Evolutionary conservation across 2,329 filamentous ascomycete species (phyloP).

Genomic region (Trichoderma atrobrunneum): DNA sequence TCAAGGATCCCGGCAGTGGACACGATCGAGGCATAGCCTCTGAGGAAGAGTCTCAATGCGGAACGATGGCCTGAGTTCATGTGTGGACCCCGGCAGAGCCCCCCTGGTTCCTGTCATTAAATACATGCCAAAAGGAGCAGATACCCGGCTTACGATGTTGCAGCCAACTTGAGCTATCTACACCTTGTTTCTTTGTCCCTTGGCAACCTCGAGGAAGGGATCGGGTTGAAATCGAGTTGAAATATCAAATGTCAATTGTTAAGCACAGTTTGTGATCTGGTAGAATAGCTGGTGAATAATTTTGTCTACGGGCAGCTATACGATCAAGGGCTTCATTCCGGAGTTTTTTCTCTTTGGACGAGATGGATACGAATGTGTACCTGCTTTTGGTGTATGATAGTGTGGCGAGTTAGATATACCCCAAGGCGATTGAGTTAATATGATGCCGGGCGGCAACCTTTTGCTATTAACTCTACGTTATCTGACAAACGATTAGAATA

Average conservation of each 20-base stretch:
- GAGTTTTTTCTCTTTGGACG: neutral
- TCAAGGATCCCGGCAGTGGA: neutral
- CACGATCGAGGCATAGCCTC: neutral
- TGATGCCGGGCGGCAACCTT: neutral
- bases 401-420: slow-evolving; percentile 4
- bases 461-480: neutral
- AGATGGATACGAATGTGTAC: neutral
- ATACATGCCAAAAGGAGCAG: neutral
- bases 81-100: neutral
- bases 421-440: slow-evolving; percentile 1
- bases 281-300: neutral
- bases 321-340: neutral
- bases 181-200: neutral
- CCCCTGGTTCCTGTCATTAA: neutral
- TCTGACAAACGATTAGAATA: neutral
- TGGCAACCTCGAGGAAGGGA: neutral
- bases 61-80: neutral
- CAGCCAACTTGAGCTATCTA: neutral
- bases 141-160: neutral
- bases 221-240: neutral
- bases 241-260: neutral
- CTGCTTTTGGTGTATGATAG: neutral
- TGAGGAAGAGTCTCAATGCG: neutral
- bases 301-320: neutral
- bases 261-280: neutral